Evolutionary conservation across 2,329 filamentous ascomycete species (phyloP), one percentile per base, ranked within the genome.

Genomic region (Cercospora sp.): DNA sequence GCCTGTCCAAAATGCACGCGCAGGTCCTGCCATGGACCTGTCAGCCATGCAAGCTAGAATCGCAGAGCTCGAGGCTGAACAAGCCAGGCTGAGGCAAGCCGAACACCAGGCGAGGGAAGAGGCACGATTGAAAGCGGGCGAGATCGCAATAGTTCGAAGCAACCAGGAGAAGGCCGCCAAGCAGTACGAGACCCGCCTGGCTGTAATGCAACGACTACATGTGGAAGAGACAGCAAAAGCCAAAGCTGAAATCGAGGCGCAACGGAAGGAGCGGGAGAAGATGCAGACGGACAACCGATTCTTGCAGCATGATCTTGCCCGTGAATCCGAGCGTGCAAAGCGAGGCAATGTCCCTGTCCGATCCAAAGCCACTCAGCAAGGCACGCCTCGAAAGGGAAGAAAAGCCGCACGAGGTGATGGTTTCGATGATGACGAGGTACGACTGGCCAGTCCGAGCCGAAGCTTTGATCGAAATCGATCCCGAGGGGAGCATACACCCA

Each of bases 91-190:
- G 45, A 76, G 77, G 63, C 74, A 75, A 36, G 74, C 78, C 36
- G 79, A 83, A 68, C 77, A 83, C 65, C 80, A 79, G 53, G 80
- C 80, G 58, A 79, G 80, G 61, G 78, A 79, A 67, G 79, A 84
- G 5, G 86, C 88, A 60, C 83, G 90, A 16, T 84, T 86, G 2
- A 90, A 91, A 72, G 83, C 87, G 18, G 92, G 92, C 60, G 91
- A 94, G 77, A 88, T 89, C 30, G 85, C 90, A 61, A 93, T 94
- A 68, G 84, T 94, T n/a, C 87, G 92, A 36, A 86, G 87, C 68
- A 92, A 91, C 68, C 84, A 88, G 48, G 86, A 89, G 60, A 90
- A 87, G 73, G 81, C 84, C 0, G 82, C 83, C 16, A 86, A 87
- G 62, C 85, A 89, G 58, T 87, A 90, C 74, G 87, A 91, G 60